Evolutionary conservation across 441 rosid genomes (phyloP), one percentile per base, ranked within the genome.

Genomic region (Pelargonium citronellum): DNA sequence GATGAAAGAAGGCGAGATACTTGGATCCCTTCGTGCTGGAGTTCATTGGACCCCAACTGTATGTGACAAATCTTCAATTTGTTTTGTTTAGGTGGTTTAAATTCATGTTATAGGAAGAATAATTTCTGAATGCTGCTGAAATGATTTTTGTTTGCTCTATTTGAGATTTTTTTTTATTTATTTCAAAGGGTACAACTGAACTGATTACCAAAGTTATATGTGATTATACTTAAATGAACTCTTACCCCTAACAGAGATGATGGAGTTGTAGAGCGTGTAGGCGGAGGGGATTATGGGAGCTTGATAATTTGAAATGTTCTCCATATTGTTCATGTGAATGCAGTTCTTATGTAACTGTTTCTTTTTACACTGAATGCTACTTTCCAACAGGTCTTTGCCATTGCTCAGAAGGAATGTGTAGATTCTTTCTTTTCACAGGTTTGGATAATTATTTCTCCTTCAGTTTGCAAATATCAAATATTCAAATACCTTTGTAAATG

Each of bases 371-470:
- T 74, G 51, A 71, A 11, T 53, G 68, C 16, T 67, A 67, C 43
- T 69, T 34, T 81, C 71, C 69, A n/a, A 69, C 90, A 94, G 99
- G 95, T 85, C 69, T 94, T 94, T 76, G 88, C 97, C 65, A 77
- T 66, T 79, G 96, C 96, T 69, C 99, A 94, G 79, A 90, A 82
- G 85, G 97, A 94, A 79, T 90, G 99, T 44, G 83, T 91, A 27
- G 96, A 90, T 80, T 91, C 99, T 58, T 86, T 84, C 78, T 91
- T 90, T 75, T 94, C 96, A 20, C 99, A 91, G 99, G 99, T 94
- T 72, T 75, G 82, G 11, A 66, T 67, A 65, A 46, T 62, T 67
- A 49, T 27, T 66, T 75, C 72, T 43, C 66, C 16, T 65, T 3
- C 30, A 20, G 30, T 30, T 69, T 68, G 49, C 39, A 27, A 51